phyloP scores from a whole-genome alignment of 169 alveolate species.

The Cryptosporidium ryanae region DNA sequence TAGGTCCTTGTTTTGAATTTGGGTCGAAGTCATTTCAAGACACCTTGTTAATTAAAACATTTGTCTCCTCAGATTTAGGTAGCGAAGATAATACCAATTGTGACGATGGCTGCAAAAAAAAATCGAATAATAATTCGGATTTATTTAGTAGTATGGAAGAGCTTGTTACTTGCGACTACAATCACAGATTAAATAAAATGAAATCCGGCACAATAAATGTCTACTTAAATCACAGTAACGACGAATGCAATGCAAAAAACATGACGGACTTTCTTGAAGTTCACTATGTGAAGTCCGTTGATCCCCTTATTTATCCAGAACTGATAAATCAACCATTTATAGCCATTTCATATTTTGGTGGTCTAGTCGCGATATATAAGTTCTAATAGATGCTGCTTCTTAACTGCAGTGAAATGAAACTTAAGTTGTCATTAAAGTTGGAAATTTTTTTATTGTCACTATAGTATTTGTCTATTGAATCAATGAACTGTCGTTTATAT shows the following conservation, averaged over 20 bases:
- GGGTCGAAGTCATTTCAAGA: conserved; percentile 70
- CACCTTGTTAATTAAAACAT: conserved; percentile 35
- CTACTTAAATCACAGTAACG: conserved; percentile 1
- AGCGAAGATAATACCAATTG: not conserved
- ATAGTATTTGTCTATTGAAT: conserved; percentile 21
- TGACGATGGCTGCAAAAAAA: not conserved
- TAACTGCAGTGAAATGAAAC: not conserved
- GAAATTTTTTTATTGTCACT: conserved; percentile 5
- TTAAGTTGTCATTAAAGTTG: conserved; percentile 22
- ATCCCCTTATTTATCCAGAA: conserved; percentile 51
- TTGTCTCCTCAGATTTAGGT: not conserved
- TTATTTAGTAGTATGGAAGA: conserved; percentile 29
- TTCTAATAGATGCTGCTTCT: not conserved
- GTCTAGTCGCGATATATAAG: conserved; percentile 43
- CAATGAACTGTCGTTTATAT: conserved; percentile 7
- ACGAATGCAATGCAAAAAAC: not conserved
- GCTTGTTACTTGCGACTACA: not conserved
- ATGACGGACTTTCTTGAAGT: conserved; percentile 48
- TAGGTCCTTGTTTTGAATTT: conserved; percentile 73
- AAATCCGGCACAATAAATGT: conserved; percentile 1
- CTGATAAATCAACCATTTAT: conserved; percentile 35
- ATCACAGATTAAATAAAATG: conserved; percentile 24
- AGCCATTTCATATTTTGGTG: conserved; percentile 71
- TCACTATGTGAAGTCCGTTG: conserved; percentile 38
- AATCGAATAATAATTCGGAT: not conserved